Percentiles rank a stretch among this genome's conserved stretches.
These are phyloP conservation scores for Fagopyrum homotropicum DNA, from an alignment of 148 eudicot genomes.

Conservation along the genomic window DNA sequence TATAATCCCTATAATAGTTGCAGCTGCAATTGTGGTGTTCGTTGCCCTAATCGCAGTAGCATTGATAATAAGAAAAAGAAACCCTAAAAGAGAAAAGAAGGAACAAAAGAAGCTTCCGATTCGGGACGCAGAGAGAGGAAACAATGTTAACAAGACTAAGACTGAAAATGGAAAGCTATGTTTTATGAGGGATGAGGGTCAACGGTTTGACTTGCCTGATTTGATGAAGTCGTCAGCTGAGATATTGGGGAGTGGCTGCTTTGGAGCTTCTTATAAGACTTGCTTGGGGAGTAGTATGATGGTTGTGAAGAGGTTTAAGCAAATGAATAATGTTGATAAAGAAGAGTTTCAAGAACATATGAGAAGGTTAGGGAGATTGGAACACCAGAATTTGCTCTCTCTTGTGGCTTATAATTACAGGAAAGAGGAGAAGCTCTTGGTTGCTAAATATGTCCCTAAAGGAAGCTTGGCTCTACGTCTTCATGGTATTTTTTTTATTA, in stretches of 20 bases:
- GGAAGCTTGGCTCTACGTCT: constrained; percentile 72
- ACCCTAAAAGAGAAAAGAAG: not conserved
- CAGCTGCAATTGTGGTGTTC: not conserved
- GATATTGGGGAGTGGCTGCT: constrained; percentile 69
- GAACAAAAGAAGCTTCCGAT: not conserved
- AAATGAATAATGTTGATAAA: constrained; percentile 70
- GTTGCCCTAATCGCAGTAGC: not conserved
- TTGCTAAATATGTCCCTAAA: constrained; percentile 37
- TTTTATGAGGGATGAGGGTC: constrained; percentile 42
- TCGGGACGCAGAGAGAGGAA: not conserved
- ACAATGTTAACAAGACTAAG: not conserved
- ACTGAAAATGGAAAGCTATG: constrained; percentile 28
- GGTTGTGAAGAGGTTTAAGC: constrained; percentile 76
- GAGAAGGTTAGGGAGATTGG: constrained; percentile 59
- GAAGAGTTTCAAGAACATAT: constrained; percentile 82
- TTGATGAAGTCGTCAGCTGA: constrained; percentile 77
- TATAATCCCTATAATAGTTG: not conserved
- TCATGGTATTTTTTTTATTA: constrained; percentile 38
- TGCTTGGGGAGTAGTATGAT: constrained; percentile 24
- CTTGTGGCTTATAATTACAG: constrained; percentile 65
- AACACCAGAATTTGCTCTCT: constrained; percentile 63
- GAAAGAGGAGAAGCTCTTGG: constrained; percentile 76
- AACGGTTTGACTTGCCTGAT: constrained; percentile 51
- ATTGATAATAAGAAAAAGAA: not conserved
- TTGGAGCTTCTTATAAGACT: constrained; percentile 81